Evolutionary conservation across 106 monocot species (phyloP).

Genomic region (Acorus gramineus): DNA sequence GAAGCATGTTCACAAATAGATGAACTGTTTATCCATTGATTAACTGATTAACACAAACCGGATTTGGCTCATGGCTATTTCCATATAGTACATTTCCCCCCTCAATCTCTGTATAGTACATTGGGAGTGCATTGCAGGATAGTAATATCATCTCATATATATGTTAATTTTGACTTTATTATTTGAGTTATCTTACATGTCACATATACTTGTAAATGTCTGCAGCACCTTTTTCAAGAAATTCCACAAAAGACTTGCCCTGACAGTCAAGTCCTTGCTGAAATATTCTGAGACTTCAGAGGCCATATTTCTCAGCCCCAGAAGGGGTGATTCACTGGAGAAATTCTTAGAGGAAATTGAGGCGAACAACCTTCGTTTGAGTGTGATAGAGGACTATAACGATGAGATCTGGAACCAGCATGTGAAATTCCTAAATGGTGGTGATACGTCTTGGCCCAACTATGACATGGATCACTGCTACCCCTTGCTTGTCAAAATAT

Average conservation of each 20-base stretch:
- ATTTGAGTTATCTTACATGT: not conserved
- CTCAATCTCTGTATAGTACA: too few species aligned
- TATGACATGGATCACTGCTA: conserved; percentile 86
- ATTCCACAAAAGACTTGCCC: conserved; percentile 74
- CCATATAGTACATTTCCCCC: too few species aligned
- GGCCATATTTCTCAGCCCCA: conserved; percentile 75
- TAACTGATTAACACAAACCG: too few species aligned
- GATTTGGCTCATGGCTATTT: too few species aligned
- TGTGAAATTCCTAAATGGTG: conserved; percentile 38
- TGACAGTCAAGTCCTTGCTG: conserved; percentile 50
- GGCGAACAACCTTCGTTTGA: conserved; percentile 40
- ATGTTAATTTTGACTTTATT: not conserved
- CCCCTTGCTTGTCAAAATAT: conserved; percentile 59
- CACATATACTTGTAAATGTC: not conserved
- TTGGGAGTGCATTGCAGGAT: too few species aligned
- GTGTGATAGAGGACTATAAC: conserved; percentile 77
- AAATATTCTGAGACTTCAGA: conserved; percentile 53
- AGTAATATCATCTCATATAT: too few species aligned
- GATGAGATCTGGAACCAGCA: conserved; percentile 54
- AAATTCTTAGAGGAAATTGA: conserved; percentile 50
- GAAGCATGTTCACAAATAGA: too few species aligned
- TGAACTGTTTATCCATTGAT: too few species aligned
- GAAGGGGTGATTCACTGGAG: conserved; percentile 80
- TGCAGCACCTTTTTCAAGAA: conserved; percentile 94
- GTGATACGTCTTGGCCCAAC: conserved; percentile 56